phyloP scores from a whole-genome alignment of 169 alveolate genomes.

The Perkinsus chesapeaki region DNA sequence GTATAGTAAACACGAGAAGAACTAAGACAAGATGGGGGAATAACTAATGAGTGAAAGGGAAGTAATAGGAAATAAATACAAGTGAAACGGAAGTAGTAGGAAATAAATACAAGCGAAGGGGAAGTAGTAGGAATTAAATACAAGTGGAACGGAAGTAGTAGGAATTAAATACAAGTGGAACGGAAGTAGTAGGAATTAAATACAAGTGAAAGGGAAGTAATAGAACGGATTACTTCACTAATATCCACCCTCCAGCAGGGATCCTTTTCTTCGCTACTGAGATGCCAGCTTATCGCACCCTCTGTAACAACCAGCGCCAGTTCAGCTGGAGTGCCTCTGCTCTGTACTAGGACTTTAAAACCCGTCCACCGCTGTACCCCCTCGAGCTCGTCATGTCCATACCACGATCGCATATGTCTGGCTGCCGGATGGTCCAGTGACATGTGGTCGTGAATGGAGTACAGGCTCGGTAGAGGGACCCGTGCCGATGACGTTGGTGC shows the following conservation, averaged over 20 bases:
- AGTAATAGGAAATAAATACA: too few relatives aligned
- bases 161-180: not conserved
- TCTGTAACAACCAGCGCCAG: not conserved
- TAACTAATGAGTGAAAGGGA: not conserved
- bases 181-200: not conserved
- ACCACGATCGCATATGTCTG: not conserved
- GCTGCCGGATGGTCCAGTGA: not conserved
- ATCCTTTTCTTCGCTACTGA: not conserved
- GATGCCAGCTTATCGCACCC: not conserved
- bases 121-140: not conserved
- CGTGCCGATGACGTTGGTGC: not conserved
- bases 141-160: not conserved
- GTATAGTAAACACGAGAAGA: not conserved
- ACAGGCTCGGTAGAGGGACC: not conserved
- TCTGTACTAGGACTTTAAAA: not conserved
- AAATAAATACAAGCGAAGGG: too few relatives aligned
- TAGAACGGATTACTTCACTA: not conserved
- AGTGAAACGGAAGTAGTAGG: too few relatives aligned
- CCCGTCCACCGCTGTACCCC: constrained; percentile 13
- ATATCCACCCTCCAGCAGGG: not conserved
- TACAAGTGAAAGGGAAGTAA: too few relatives aligned
- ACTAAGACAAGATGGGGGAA: not conserved
- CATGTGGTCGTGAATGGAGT: not conserved
- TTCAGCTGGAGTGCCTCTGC: not conserved
- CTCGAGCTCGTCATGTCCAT: not conserved